Percentiles rank a stretch among this genome's conserved stretches.
Conservation (phyloP, 805 yeast species). For the Candida endomychidarum region DNA sequence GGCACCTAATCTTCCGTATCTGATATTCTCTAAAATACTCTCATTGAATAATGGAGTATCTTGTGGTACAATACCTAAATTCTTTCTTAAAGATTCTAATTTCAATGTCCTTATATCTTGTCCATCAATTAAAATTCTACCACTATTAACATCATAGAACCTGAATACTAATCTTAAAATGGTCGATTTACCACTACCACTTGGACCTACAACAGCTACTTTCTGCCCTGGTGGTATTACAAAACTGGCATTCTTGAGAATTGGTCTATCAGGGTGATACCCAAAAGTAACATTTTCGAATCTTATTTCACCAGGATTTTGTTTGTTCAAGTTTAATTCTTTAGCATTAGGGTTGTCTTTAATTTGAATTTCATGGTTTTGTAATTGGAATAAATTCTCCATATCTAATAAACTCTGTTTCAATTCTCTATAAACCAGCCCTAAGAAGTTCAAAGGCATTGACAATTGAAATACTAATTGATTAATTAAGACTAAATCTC, state of each 20-base stretch:
- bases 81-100: slow-evolving; percentile 67
- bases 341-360: slow-evolving; percentile 62
- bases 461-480: slow-evolving; percentile 95
- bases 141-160: slow-evolving; percentile 80
- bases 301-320: slow-evolving; percentile 67
- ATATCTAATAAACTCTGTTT: slow-evolving; percentile 91
- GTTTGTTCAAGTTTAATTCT: slow-evolving; percentile 48
- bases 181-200: slow-evolving; percentile 95
- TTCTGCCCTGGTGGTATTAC: slow-evolving; percentile 87
- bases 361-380: slow-evolving; percentile 68
- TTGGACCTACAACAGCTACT: slow-evolving; percentile 94
- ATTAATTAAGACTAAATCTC: slow-evolving; percentile 91
- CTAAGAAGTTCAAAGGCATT: slow-evolving; percentile 91
- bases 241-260: slow-evolving; percentile 76
- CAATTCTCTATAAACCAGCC: slow-evolving; percentile 92
- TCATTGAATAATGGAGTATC: slow-evolving; percentile 96
- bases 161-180: slow-evolving; percentile 80
- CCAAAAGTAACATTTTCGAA: slow-evolving; percentile 94
- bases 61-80: slow-evolving; percentile 94
- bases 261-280: slow-evolving; percentile 85
- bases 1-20: slow-evolving; percentile 80
- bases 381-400: slow-evolving; percentile 90
- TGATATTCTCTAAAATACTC: slow-evolving; percentile 79
- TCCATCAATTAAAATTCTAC: slow-evolving; percentile 82
- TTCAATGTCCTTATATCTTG: slow-evolving; percentile 78